phyloP scores from a whole-genome alignment of 1,284 basidiomycete genomes.

The Schizophyllum amplum region DNA sequence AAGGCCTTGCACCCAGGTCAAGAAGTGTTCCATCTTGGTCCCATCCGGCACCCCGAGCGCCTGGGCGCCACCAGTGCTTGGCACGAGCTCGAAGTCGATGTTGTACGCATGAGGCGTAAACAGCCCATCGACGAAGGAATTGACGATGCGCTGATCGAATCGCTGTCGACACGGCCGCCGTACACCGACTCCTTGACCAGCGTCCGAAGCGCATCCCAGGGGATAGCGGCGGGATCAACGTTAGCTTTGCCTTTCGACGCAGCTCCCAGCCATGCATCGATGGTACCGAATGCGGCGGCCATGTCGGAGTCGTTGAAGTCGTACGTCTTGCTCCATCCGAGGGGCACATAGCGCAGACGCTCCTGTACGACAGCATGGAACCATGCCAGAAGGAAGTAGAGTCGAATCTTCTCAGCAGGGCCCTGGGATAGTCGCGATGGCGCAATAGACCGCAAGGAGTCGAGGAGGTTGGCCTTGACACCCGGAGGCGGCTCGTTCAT shows the following conservation, averaged over 20 bases:
- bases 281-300: slow-evolving; percentile 85
- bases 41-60: slow-evolving; percentile 80
- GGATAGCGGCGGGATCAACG: slow-evolving; percentile 83
- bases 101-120: slow-evolving; percentile 88
- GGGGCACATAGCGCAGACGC: slow-evolving; percentile 86
- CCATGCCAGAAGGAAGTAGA: slow-evolving; percentile 96
- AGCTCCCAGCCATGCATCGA: slow-evolving; percentile 80
- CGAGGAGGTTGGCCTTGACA: slow-evolving; percentile 88
- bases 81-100: slow-evolving; percentile 83
- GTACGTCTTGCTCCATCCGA: slow-evolving; percentile 94
- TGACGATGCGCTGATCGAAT: slow-evolving; percentile 89
- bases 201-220: slow-evolving; percentile 87
- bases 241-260: slow-evolving; percentile 85
- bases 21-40: slow-evolving; percentile 83
- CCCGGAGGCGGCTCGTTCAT: slow-evolving; percentile 98
- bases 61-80: slow-evolving; percentile 47
- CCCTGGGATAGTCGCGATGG: slow-evolving; percentile 67
- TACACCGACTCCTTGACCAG: slow-evolving; percentile 94
- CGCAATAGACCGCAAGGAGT: slow-evolving; percentile 78
- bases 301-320: slow-evolving; percentile 99
- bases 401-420: slow-evolving; percentile 82
- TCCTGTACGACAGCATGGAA: slow-evolving; percentile 97
- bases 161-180: slow-evolving; percentile 88
- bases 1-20: slow-evolving; percentile 78
- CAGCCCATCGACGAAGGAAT: slow-evolving; percentile 84